These are phyloP conservation scores for Trametes punicea DNA, from an alignment of 768 basidiomycete species.

Conservation along the genomic window DNA sequence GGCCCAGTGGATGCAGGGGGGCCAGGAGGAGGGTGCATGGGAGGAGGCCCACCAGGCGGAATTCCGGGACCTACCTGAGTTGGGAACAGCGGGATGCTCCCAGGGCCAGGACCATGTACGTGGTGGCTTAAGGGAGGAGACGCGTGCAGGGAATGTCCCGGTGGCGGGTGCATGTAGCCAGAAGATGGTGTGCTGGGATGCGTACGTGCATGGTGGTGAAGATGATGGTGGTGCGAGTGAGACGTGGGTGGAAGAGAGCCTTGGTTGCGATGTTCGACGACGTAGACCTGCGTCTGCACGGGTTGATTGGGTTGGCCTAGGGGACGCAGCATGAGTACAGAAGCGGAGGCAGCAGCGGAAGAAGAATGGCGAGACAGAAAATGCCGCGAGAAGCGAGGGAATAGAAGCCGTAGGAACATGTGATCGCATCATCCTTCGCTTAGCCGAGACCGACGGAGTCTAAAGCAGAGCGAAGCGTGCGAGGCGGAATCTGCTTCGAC, in stretches of 20 bases:
- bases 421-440: constrained; percentile 9
- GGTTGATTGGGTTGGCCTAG: neutral
- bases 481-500: neutral
- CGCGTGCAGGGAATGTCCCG: constrained; percentile 8
- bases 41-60: constrained; percentile 11
- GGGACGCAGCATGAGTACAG: neutral
- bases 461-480: constrained; percentile 1
- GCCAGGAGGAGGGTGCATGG: constrained; percentile 12
- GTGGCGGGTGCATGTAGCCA: constrained; percentile 26
- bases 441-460: constrained; percentile 1
- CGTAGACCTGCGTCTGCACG: constrained; percentile 10
- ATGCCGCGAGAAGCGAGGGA: neutral
- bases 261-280: constrained; percentile 11
- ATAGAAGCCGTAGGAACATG: constrained; percentile 13
- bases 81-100: constrained; percentile 25
- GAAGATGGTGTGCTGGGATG: constrained; percentile 23
- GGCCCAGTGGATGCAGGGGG: constrained; percentile 12
- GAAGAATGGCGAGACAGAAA: neutral
- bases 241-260: constrained; percentile 10
- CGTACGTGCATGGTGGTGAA: constrained; percentile 21
- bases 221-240: constrained; percentile 23
- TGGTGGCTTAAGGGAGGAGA: constrained; percentile 3
- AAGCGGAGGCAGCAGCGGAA: neutral
- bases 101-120: constrained; percentile 18
- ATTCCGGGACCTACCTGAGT: constrained; percentile 25